phyloP scores from a whole-genome alignment of 2,329 filamentous ascomycete genomes.

The Ophiostoma sp. region DNA sequence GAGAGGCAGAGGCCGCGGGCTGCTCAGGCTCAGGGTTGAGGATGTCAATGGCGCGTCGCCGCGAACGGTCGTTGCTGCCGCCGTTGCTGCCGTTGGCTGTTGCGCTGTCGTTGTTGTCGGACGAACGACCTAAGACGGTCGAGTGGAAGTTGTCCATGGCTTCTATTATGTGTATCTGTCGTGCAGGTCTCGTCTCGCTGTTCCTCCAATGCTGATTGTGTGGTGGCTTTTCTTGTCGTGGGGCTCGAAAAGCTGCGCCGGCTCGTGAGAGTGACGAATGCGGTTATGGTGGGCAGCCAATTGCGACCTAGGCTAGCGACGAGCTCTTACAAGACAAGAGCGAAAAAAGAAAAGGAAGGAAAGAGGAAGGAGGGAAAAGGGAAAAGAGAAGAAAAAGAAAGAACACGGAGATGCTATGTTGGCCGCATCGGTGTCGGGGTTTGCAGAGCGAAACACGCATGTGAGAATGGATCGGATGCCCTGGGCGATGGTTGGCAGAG shows the following conservation, averaged over 20 bases:
- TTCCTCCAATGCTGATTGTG: background rate
- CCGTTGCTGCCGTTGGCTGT: slow-evolving; percentile 38
- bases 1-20: background rate
- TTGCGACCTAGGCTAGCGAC: slow-evolving; percentile 1
- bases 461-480: background rate
- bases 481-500: background rate
- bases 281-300: slow-evolving; percentile 18
- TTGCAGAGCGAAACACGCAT: background rate
- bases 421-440: slow-evolving; percentile 12
- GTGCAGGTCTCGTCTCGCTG: background rate
- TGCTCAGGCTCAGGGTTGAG: slow-evolving; percentile 34
- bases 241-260: background rate
- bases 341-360: background rate
- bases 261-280: background rate
- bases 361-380: background rate
- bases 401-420: background rate
- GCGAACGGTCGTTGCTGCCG: slow-evolving; percentile 39
- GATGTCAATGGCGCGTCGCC: slow-evolving; percentile 51
- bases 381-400: background rate
- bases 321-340: background rate
- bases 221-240: background rate
- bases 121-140: slow-evolving; percentile 51
- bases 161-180: background rate
- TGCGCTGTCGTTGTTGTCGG: slow-evolving; percentile 42
- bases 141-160: slow-evolving; percentile 53